These are phyloP conservation scores for Penicillium glabrum DNA, from an alignment of 2,329 filamentous ascomycete species.

Conservation along the genomic window DNA sequence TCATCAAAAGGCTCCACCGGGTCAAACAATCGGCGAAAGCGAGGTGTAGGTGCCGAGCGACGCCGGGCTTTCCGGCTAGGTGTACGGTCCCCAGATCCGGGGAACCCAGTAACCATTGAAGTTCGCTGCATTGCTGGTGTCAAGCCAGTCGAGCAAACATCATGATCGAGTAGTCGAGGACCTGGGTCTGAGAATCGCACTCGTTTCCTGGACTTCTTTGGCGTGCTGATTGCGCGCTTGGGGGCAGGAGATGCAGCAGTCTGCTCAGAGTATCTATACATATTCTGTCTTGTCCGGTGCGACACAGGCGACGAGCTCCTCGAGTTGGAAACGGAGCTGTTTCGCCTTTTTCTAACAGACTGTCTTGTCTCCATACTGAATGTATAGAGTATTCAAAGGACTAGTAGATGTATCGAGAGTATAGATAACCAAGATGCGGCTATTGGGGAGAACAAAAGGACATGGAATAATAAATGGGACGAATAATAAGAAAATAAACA, in stretches of 20 bases:
- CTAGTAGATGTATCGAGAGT: not conserved
- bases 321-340: conserved; percentile 19
- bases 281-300: conserved; percentile 15
- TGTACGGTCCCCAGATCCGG: conserved; percentile 25
- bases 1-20: conserved; percentile 18
- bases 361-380: conserved; percentile 27
- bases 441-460: conserved; percentile 1
- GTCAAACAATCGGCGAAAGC: conserved; percentile 22
- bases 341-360: conserved; percentile 27
- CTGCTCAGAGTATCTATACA: not conserved
- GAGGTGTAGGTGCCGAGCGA: conserved; percentile 35
- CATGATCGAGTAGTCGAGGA: conserved; percentile 23
- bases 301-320: conserved; percentile 16
- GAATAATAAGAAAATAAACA: conserved; percentile 3
- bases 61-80: conserved; percentile 30
- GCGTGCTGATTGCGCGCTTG: conserved; percentile 19
- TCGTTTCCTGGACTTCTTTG: conserved; percentile 39
- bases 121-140: conserved; percentile 45
- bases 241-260: not conserved
- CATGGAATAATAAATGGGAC: not conserved
- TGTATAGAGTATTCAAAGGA: not conserved
- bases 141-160: conserved; percentile 40
- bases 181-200: conserved; percentile 49
- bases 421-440: not conserved
- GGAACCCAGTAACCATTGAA: conserved; percentile 28